Evolutionary conservation across 2,329 filamentous ascomycete species (phyloP).

Genomic region (Pseudocercospora ulei): DNA sequence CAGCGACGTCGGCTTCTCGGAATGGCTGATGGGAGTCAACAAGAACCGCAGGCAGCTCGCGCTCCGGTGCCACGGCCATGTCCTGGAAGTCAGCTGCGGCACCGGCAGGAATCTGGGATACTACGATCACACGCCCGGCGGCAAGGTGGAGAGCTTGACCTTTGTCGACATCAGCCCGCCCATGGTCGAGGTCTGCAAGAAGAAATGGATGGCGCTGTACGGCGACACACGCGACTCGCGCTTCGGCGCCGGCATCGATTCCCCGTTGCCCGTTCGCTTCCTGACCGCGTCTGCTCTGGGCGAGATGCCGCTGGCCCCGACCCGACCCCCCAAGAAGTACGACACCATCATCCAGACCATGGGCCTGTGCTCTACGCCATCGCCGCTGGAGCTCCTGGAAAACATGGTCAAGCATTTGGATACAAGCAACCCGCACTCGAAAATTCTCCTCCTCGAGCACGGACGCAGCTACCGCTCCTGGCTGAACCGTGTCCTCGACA

Average conservation of each 20-base stretch:
- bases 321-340: slow-evolving; percentile 33
- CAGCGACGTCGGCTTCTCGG: slow-evolving; percentile 40
- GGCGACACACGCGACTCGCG: slow-evolving; percentile 13
- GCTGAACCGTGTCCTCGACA: slow-evolving; percentile 43
- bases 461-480: slow-evolving; percentile 42
- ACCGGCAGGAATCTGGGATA: slow-evolving; percentile 43
- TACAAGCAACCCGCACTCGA: slow-evolving; percentile 37
- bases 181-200: slow-evolving; percentile 43
- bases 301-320: slow-evolving; percentile 38
- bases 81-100: slow-evolving; percentile 44
- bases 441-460: slow-evolving; percentile 44
- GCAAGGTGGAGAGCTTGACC: slow-evolving; percentile 38
- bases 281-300: slow-evolving; percentile 40
- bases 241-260: slow-evolving; percentile 18
- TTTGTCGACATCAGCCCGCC: slow-evolving; percentile 42
- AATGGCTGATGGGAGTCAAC: slow-evolving; percentile 38
- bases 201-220: slow-evolving; percentile 42
- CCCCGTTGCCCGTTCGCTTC: slow-evolving; percentile 32
- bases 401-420: slow-evolving; percentile 38
- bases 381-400: slow-evolving; percentile 39
- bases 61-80: slow-evolving; percentile 38
- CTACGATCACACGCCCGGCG: slow-evolving; percentile 31
- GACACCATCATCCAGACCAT: slow-evolving; percentile 46
- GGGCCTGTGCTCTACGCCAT: slow-evolving; percentile 44
- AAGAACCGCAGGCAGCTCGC: slow-evolving; percentile 37